A percentile compares a stretch with the other conserved stretches of the same genome.
phyloP scores from a whole-genome alignment of 2,329 filamentous ascomycete genomes.

The Phialocephala sp. region DNA sequence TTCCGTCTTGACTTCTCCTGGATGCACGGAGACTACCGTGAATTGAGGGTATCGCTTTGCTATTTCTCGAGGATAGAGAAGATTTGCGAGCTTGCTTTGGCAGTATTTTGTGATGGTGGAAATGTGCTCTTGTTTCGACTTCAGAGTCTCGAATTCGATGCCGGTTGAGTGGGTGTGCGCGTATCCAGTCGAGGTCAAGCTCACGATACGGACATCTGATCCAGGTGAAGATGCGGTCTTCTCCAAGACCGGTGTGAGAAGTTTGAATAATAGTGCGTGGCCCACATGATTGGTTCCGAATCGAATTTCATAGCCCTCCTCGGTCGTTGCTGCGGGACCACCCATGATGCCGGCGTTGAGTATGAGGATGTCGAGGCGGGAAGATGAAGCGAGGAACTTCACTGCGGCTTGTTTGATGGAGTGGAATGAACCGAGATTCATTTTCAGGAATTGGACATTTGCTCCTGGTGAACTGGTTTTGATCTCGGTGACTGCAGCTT shows the following conservation, averaged over 20 bases:
- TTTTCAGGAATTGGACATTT: conserved; percentile 19
- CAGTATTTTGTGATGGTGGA: conserved; percentile 44
- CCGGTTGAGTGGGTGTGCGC: conserved; percentile 6
- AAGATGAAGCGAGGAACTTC: conserved; percentile 44
- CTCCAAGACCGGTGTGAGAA: conserved; percentile 44
- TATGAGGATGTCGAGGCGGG: conserved; percentile 51
- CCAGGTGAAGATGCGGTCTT: conserved; percentile 33
- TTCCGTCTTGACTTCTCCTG: conserved; percentile 40
- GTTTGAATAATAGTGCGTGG: conserved; percentile 50
- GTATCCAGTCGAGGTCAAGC: conserved; percentile 20
- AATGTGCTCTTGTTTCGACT: conserved; percentile 7
- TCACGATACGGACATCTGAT: conserved; percentile 28
- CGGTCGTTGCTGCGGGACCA: conserved; percentile 44
- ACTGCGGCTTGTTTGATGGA: conserved; percentile 50
- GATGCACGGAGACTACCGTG: conserved; percentile 47
- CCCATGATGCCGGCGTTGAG: conserved; percentile 54
- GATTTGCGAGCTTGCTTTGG: conserved; percentile 55
- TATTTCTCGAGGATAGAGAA: conserved; percentile 50
- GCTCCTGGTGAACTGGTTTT: conserved; percentile 29
- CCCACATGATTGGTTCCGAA: conserved; percentile 57
- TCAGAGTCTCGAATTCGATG: conserved; percentile 41
- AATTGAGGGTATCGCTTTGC: conserved; percentile 47
- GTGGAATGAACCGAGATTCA: conserved; percentile 51
- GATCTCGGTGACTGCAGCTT: conserved; percentile 29
- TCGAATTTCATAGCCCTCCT: conserved; percentile 54